These are phyloP conservation scores for Sechiopsis laciniata DNA, from an alignment of 306 rosid genomes.

Conservation along the genomic window DNA sequence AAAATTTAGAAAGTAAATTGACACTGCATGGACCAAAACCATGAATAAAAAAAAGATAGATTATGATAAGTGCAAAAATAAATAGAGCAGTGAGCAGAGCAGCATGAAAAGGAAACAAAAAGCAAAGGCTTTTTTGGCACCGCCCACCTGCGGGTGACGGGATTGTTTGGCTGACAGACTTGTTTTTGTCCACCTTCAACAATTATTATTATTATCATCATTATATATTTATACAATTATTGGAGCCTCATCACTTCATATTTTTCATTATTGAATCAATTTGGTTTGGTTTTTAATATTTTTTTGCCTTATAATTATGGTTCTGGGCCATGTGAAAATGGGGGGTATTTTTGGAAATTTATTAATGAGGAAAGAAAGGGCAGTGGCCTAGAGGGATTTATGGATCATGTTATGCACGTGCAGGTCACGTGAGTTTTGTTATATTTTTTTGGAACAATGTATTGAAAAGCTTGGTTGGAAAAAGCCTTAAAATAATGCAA, in stretches of 20 bases:
- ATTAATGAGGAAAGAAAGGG: neutral
- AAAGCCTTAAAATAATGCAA: neutral
- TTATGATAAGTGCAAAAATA: no score
- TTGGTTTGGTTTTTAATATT: conserved; percentile 22
- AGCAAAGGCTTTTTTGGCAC: neutral
- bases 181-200: conserved; percentile 5
- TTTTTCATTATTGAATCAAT: conserved; percentile 30
- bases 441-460: conserved; percentile 25
- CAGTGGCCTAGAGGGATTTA: neutral
- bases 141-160: conserved; percentile 13
- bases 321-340: conserved; percentile 2
- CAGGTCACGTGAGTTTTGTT: conserved; percentile 40
- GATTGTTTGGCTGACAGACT: conserved; percentile 9
- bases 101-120: neutral
- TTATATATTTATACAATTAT: conserved; percentile 29
- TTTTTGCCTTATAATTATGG: neutral
- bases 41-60: no score
- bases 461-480: conserved; percentile 19
- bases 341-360: neutral
- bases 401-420: conserved; percentile 45
- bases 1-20: no score
- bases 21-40: no score
- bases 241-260: conserved; percentile 28
- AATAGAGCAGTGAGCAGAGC: no score
- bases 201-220: neutral